Conservation (phyloP, 192 early-diverging fungal species). For the Lunasporangiospora selenospora region DNA sequence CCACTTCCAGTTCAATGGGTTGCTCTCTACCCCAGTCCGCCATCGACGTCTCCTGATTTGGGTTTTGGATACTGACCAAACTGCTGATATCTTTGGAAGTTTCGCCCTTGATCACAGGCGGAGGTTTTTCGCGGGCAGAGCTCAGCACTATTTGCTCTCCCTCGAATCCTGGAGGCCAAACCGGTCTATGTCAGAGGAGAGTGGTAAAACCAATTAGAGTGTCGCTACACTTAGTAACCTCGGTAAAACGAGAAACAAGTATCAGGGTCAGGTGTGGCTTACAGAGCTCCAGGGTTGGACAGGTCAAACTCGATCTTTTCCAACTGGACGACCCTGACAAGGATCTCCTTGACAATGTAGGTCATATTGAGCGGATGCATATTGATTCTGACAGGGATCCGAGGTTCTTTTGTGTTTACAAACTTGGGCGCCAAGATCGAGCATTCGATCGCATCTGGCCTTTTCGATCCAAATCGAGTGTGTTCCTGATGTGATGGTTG, state of each 20-base stretch:
- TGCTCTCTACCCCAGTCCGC: slow-evolving; percentile 25
- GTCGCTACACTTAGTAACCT: background rate
- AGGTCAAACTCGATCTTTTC: slow-evolving; percentile 7
- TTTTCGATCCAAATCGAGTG: background rate
- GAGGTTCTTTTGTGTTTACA: slow-evolving; percentile 2
- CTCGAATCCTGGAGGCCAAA: no score
- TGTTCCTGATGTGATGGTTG: background rate
- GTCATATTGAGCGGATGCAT: slow-evolving; percentile 8
- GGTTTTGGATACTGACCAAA: slow-evolving; percentile 12
- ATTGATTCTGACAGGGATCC: slow-evolving; percentile 1
- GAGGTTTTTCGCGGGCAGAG: no score
- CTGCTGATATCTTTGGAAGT: slow-evolving; percentile 16
- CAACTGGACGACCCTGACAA: slow-evolving; percentile 7
- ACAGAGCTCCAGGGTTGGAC: background rate
- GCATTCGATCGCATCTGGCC: slow-evolving; percentile 1
- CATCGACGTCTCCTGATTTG: slow-evolving; percentile 23
- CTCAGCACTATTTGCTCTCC: no score
- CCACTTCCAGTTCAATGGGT: slow-evolving; percentile 27
- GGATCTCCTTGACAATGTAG: slow-evolving; percentile 11
- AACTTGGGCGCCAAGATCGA: slow-evolving; percentile 28
- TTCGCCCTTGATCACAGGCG: background rate
- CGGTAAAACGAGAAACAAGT: background rate
- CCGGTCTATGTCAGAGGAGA: background rate
- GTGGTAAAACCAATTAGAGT: background rate
- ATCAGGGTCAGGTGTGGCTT: background rate